Percentiles rank a stretch among this genome's conserved stretches.
These are phyloP conservation scores for Ganoderma multipileum DNA, from an alignment of 1,284 basidiomycete species.

Conservation along the genomic window DNA sequence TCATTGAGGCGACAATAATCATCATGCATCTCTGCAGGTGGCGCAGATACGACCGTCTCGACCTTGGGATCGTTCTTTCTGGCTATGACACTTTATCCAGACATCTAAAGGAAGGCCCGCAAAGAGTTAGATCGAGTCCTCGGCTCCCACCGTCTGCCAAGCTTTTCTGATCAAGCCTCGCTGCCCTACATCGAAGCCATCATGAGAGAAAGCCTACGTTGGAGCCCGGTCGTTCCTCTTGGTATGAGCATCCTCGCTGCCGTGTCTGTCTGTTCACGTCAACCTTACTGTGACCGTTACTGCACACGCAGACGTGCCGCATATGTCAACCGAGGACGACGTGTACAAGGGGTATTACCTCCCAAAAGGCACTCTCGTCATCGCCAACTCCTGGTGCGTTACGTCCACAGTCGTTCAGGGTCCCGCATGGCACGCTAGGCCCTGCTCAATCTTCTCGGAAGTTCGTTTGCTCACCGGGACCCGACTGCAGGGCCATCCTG, in stretches of 20 bases:
- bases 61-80: constrained; percentile 34
- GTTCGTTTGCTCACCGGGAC: not conserved
- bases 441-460: not conserved
- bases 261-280: not conserved
- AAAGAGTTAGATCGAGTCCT: constrained; percentile 43
- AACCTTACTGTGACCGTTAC: not conserved
- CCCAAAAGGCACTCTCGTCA: constrained; percentile 33
- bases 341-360: constrained; percentile 34
- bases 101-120: constrained; percentile 41
- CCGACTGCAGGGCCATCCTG: constrained; percentile 30
- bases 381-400: constrained; percentile 33
- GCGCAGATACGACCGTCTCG: constrained; percentile 34
- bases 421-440: not conserved
- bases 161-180: constrained; percentile 39
- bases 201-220: constrained; percentile 43
- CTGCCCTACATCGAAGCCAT: constrained; percentile 44
- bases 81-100: constrained; percentile 41
- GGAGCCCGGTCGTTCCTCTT: constrained; percentile 41
- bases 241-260: constrained; percentile 14
- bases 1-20: not conserved
- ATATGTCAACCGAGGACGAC: constrained; percentile 32
- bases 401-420: not conserved
- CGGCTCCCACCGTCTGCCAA: constrained; percentile 40
- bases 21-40: constrained; percentile 19
- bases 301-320: constrained; percentile 28